phyloP scores from a whole-genome alignment of 2,329 filamentous ascomycete genomes.

The Xenoacremonium recifei region DNA sequence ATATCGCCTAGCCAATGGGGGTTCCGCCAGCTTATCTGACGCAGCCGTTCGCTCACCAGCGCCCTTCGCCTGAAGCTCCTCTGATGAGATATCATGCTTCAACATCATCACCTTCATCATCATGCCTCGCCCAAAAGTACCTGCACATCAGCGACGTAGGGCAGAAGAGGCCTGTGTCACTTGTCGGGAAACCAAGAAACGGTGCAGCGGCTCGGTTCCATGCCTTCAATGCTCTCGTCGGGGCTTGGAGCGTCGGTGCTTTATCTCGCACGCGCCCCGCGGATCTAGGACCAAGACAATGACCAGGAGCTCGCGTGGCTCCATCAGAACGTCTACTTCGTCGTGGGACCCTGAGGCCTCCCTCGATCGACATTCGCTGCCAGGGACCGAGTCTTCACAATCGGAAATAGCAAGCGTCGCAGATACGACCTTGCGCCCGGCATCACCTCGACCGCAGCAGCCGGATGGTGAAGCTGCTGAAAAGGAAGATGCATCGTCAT shows the following conservation, averaged over 20 bases:
- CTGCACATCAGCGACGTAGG: conserved; percentile 46
- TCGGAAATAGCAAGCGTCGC: too few species aligned
- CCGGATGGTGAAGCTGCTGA: not conserved
- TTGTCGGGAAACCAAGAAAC: conserved; percentile 50
- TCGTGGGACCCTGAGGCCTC: too few species aligned
- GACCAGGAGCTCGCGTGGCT: too few species aligned
- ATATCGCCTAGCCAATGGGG: too few species aligned
- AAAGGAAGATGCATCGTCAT: not conserved
- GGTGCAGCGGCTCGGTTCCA: conserved; percentile 47
- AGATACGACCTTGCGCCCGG: conserved; percentile 5
- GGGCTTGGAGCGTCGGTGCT: conserved; percentile 38
- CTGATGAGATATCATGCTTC: too few species aligned
- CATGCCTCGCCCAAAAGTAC: conserved; percentile 54
- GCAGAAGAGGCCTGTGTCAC: conserved; percentile 47
- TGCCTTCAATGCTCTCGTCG: conserved; percentile 46
- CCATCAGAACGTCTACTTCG: too few species aligned
- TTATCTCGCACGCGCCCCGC: conserved; percentile 32
- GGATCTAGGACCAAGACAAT: conserved; percentile 14
- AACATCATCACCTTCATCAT: not conserved
- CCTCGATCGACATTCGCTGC: too few species aligned
- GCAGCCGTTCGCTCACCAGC: too few species aligned
- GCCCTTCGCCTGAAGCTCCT: too few species aligned
- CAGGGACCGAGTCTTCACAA: too few species aligned
- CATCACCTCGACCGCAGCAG: not conserved
- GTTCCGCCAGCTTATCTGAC: too few species aligned